Evolutionary conservation across 495 filamentous ascomycete species (phyloP).

Genomic region (Penicillium maclennaniae): DNA sequence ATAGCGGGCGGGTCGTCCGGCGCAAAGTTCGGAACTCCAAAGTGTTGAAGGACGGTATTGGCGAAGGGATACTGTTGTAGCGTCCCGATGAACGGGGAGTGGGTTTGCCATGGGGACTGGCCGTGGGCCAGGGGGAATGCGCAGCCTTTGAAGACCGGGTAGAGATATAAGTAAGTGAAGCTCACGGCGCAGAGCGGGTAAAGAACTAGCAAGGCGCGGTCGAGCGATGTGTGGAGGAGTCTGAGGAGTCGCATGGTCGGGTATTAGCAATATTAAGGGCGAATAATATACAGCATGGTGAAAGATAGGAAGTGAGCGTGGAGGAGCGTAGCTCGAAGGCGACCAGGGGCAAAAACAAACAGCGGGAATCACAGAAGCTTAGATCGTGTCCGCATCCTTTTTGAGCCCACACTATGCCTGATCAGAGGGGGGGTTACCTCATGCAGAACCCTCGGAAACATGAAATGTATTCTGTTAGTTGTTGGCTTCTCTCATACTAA

Average conservation of each 20-base stretch:
- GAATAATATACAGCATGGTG: conserved; percentile 22
- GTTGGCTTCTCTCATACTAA: background rate
- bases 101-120: background rate
- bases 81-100: conserved; percentile 7
- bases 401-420: background rate
- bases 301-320: conserved; percentile 2
- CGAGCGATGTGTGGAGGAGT: conserved; percentile 55
- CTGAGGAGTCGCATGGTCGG: conserved; percentile 28
- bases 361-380: background rate
- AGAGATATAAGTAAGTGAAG: conserved; percentile 81
- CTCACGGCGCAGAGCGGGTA: conserved; percentile 64
- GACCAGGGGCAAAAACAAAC: background rate
- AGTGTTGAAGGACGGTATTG: conserved; percentile 49
- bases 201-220: conserved; percentile 60
- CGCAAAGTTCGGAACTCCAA: conserved; percentile 21
- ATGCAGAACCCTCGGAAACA: too few species aligned
- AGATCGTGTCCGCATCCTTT: background rate
- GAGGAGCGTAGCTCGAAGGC: background rate
- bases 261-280: conserved; percentile 12
- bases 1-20: conserved; percentile 39
- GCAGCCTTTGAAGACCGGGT: conserved; percentile 78
- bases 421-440: too few species aligned
- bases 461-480: background rate
- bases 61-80: conserved; percentile 32
- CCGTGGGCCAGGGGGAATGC: conserved; percentile 63